phyloP scores from a whole-genome alignment of 805 yeast genomes.

The Yarrowia osloensis region DNA sequence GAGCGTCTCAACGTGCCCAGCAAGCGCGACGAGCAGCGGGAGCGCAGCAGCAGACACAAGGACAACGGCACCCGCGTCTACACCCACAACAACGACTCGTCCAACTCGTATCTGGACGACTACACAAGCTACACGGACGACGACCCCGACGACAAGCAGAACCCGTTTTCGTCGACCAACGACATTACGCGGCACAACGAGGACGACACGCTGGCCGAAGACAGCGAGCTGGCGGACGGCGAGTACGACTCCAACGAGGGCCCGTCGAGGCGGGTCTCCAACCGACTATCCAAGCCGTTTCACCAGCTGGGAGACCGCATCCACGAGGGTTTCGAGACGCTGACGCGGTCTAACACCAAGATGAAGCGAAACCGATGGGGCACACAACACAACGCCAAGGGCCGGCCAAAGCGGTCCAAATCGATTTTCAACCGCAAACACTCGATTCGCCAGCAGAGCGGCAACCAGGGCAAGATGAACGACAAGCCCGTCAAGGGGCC shows the following conservation, averaged over 20 bases:
- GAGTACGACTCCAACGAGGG: slow-evolving; percentile 34
- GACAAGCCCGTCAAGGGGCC: slow-evolving; percentile 25
- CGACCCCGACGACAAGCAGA: slow-evolving; percentile 23
- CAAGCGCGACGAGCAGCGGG: background rate
- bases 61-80: background rate
- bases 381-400: slow-evolving; percentile 75
- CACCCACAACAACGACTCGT: slow-evolving; percentile 20
- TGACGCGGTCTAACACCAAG: slow-evolving; percentile 48
- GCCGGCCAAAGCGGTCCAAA: slow-evolving; percentile 53
- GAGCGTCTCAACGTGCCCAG: slow-evolving; percentile 21
- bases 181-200: slow-evolving; percentile 20
- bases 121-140: slow-evolving; percentile 25
- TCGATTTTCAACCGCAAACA: slow-evolving; percentile 34
- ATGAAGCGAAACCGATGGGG: slow-evolving; percentile 90
- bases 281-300: slow-evolving; percentile 19
- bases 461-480: slow-evolving; percentile 26
- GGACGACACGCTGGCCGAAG: slow-evolving; percentile 19
- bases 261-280: slow-evolving; percentile 24
- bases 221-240: slow-evolving; percentile 32
- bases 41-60: background rate
- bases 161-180: slow-evolving; percentile 21
- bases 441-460: background rate
- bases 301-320: slow-evolving; percentile 30
- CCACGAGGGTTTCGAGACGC: slow-evolving; percentile 26
- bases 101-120: slow-evolving; percentile 25